A percentile compares a stretch with the other conserved stretches of the same genome.
These are phyloP conservation scores for Coemansia sp. DNA, from an alignment of 192 early-diverging fungal genomes.

Conservation along the genomic window DNA sequence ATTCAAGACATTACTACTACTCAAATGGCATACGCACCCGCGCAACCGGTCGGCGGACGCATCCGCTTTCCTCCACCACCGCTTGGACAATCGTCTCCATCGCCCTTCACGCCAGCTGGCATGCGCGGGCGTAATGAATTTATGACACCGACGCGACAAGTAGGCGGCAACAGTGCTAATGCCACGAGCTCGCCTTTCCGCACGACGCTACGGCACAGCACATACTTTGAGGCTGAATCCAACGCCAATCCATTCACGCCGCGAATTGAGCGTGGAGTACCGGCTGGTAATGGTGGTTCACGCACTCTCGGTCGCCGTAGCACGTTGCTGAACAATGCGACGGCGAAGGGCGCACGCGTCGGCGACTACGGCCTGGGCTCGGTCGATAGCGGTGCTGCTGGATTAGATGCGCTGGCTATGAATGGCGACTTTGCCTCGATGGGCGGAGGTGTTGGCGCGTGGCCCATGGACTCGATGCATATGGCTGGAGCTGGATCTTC, in stretches of 20 bases:
- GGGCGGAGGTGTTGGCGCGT: slow-evolving; percentile 37
- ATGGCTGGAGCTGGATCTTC: not conserved
- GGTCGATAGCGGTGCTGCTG: not conserved
- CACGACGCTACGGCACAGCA: slow-evolving; percentile 27
- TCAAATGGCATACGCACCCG: slow-evolving; percentile 23
- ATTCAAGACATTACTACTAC: not conserved
- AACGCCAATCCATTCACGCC: slow-evolving; percentile 48
- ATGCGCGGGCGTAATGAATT: slow-evolving; percentile 19
- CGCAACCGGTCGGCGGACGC: slow-evolving; percentile 45
- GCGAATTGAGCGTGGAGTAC: slow-evolving; percentile 31
- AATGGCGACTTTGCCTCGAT: slow-evolving; percentile 7
- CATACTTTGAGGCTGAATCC: slow-evolving; percentile 24
- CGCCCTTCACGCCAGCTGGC: slow-evolving; percentile 5
- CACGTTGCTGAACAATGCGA: slow-evolving; percentile 20
- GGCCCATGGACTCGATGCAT: slow-evolving; percentile 20
- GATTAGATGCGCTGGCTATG: not conserved
- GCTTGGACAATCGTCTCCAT: slow-evolving; percentile 1
- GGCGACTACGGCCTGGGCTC: not conserved
- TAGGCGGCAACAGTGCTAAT: not conserved
- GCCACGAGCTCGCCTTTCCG: slow-evolving; percentile 27
- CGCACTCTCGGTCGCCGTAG: slow-evolving; percentile 26
- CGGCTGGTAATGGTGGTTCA: slow-evolving; percentile 19
- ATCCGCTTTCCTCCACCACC: slow-evolving; percentile 36
- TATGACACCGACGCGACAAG: slow-evolving; percentile 31
- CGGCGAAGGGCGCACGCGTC: not conserved